Conservation (phyloP, 768 basidiomycete species). For the Amanita subjunquillea region DNA sequence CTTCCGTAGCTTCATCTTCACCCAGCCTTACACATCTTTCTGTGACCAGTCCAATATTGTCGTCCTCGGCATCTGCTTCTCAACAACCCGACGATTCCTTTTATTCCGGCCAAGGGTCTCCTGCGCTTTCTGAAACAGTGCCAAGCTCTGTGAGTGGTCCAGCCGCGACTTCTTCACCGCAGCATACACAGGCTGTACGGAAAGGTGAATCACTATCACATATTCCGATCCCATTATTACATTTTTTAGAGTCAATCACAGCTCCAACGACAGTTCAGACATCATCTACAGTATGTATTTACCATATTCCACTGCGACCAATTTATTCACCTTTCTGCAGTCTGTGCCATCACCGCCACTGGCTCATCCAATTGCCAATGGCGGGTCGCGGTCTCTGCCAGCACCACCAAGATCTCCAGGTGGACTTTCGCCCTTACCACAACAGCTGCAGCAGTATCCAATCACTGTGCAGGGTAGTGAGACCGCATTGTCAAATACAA, state of each 20-base stretch:
- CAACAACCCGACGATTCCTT: slow-evolving; percentile 62
- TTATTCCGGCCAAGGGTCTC: slow-evolving; percentile 64
- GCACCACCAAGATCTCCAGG: slow-evolving; percentile 17
- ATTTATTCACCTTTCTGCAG: slow-evolving; percentile 18
- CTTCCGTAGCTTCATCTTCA: slow-evolving; percentile 45
- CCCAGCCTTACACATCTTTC: slow-evolving; percentile 84
- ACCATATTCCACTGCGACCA: not conserved
- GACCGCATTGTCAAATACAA: slow-evolving; percentile 29
- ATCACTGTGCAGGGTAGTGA: slow-evolving; percentile 12
- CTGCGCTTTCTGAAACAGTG: slow-evolving; percentile 60
- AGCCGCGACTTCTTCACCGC: slow-evolving; percentile 53
- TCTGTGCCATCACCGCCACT: slow-evolving; percentile 27
- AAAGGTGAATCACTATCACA: slow-evolving; percentile 34
- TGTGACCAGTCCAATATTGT: slow-evolving; percentile 71
- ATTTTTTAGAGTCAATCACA: slow-evolving; percentile 27
- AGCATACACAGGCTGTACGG: slow-evolving; percentile 24
- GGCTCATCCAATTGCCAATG: slow-evolving; percentile 19
- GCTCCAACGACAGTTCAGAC: slow-evolving; percentile 35
- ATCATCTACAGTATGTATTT: slow-evolving; percentile 24
- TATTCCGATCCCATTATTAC: slow-evolving; percentile 3
- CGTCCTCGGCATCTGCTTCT: slow-evolving; percentile 59
- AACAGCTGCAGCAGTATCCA: slow-evolving; percentile 28
- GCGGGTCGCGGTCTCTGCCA: slow-evolving; percentile 15
- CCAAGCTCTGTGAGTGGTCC: slow-evolving; percentile 31
- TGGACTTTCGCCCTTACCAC: slow-evolving; percentile 30